phyloP scores from a whole-genome alignment of 2,329 filamentous ascomycete genomes.

The Microascus cirrosus region DNA sequence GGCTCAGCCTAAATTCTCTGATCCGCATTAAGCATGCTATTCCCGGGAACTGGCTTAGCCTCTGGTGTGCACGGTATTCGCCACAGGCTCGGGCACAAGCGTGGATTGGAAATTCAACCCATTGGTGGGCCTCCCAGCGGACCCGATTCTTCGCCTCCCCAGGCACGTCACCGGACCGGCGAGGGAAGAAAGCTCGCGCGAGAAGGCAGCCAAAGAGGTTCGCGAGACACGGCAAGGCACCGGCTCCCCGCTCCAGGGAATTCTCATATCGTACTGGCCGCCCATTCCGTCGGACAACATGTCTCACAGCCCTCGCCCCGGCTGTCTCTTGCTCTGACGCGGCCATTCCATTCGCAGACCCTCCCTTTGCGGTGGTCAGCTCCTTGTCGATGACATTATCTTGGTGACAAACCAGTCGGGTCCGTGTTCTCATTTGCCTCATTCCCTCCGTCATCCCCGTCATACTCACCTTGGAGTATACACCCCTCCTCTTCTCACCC shows the following conservation, averaged over 20 bases:
- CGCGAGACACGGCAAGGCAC: neutral
- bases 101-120: neutral
- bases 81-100: neutral
- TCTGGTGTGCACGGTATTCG: neutral
- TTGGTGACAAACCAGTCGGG: neutral
- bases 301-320: neutral
- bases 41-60: neutral
- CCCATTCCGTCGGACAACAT: neutral
- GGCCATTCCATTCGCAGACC: neutral
- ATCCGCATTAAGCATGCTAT: neutral
- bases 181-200: neutral
- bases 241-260: neutral
- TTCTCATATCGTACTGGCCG: neutral
- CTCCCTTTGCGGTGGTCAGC: too few species aligned
- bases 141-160: neutral
- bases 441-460: slow-evolving; percentile 6
- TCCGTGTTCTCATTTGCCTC: slow-evolving; percentile 1
- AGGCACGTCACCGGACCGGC: neutral
- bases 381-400: neutral
- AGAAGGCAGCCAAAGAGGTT: neutral
- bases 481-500: slow-evolving; percentile 5
- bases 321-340: neutral
- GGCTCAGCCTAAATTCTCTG: neutral
- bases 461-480: neutral
- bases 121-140: neutral